Evolutionary conservation across 441 rosid genomes (phyloP).

Genomic region (Mallotus japonicus): DNA sequence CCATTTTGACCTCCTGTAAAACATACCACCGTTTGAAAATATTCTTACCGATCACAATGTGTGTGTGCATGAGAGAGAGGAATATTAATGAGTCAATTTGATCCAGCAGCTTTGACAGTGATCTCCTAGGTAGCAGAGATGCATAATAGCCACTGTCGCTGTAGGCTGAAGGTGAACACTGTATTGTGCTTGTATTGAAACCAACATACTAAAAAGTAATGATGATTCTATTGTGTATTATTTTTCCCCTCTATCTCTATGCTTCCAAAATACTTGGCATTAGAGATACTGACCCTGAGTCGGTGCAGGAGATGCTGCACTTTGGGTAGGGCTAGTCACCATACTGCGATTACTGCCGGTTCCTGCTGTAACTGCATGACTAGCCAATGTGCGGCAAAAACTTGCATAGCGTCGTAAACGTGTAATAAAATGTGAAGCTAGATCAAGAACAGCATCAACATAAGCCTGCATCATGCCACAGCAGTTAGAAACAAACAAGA

Average conservation of each 20-base stretch:
- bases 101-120: neutral
- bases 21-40: slow-evolving; percentile 19
- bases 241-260: neutral
- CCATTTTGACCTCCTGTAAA: slow-evolving; percentile 79
- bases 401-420: slow-evolving; percentile 98
- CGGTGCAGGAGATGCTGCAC: slow-evolving; percentile 66
- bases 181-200: neutral
- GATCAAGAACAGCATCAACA: slow-evolving; percentile 98
- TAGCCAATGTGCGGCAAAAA: slow-evolving; percentile 97
- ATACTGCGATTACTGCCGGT: slow-evolving; percentile 84
- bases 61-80: neutral
- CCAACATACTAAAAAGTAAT: neutral
- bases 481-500: slow-evolving; percentile 17
- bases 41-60: neutral
- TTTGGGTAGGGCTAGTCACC: slow-evolving; percentile 89
- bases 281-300: slow-evolving; percentile 64
- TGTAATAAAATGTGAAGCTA: slow-evolving; percentile 98
- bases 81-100: neutral
- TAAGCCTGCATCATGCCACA: slow-evolving; percentile 64
- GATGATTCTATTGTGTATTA: neutral
- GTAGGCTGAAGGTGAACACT: neutral
- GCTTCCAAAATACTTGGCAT: slow-evolving; percentile 5
- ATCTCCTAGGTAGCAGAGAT: neutral
- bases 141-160: neutral
- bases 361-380: slow-evolving; percentile 95